These are phyloP conservation scores for Nemania sp. DNA, from an alignment of 2,329 filamentous ascomycete genomes.

Conservation along the genomic window DNA sequence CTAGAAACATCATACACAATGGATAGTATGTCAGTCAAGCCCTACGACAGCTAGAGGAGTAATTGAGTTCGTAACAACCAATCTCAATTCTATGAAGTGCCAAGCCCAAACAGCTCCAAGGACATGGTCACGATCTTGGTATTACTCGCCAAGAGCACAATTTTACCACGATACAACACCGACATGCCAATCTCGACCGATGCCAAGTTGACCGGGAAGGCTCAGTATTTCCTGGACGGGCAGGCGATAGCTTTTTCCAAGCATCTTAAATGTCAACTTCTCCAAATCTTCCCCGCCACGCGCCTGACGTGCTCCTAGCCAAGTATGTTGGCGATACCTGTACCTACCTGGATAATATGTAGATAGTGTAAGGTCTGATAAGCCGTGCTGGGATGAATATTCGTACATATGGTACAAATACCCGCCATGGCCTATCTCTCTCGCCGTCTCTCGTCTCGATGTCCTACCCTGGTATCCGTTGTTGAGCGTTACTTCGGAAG, in stretches of 20 bases:
- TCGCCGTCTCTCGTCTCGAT: not conserved
- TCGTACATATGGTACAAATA: constrained; percentile 8
- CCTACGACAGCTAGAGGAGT: no score
- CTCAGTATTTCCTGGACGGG: constrained; percentile 32
- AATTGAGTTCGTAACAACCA: not conserved
- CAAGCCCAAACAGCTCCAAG: not conserved
- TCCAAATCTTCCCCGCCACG: constrained; percentile 31
- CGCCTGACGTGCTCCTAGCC: constrained; percentile 23
- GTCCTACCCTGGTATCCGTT: constrained; percentile 7
- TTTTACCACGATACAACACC: constrained; percentile 10
- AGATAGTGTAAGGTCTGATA: constrained; percentile 17
- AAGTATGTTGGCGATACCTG: constrained; percentile 21
- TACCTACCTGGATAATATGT: constrained; percentile 12
- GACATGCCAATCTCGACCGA: constrained; percentile 31
- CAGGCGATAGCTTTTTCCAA: constrained; percentile 30
- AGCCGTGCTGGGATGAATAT: constrained; percentile 10
- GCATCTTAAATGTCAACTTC: constrained; percentile 14
- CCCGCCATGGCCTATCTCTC: constrained; percentile 2
- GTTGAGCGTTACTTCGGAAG: constrained; percentile 2
- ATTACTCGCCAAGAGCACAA: constrained; percentile 28
- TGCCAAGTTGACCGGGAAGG: constrained; percentile 35
- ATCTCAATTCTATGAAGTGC: not conserved
- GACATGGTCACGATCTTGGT: constrained; percentile 13
- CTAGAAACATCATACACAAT: no score
- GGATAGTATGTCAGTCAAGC: no score